A percentile compares a stretch with the other conserved stretches of the same genome.
Evolutionary conservation across 1,139 yeast genomes (phyloP).

Genomic region (Pichia sp.): DNA sequence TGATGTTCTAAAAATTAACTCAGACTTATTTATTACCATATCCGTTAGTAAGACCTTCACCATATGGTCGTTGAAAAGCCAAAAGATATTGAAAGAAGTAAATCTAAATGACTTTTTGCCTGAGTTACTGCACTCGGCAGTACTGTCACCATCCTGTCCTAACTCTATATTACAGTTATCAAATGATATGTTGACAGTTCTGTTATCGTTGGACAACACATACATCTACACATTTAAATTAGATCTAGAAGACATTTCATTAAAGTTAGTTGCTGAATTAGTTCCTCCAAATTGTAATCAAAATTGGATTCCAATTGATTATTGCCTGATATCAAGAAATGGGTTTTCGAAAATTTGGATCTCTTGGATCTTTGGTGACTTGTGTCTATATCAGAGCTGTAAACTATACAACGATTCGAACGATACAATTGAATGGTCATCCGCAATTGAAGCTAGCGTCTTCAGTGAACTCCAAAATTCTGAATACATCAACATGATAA

Average conservation of each 20-base stretch:
- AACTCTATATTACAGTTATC: constrained; percentile 17
- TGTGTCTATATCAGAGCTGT: constrained; percentile 20
- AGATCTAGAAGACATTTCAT: constrained; percentile 9
- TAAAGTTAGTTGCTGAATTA: constrained; percentile 5
- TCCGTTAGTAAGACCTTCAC: constrained; percentile 48
- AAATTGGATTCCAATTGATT: constrained; percentile 18
- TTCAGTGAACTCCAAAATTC: constrained; percentile 10
- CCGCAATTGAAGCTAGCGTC: neutral
- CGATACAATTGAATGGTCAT: constrained; percentile 8
- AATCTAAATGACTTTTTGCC: constrained; percentile 30
- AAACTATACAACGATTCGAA: constrained; percentile 9
- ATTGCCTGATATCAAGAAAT: neutral
- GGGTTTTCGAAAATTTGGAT: constrained; percentile 19
- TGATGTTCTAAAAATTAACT: constrained; percentile 25
- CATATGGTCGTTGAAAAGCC: constrained; percentile 50
- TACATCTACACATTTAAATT: constrained; percentile 36
- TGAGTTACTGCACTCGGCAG: constrained; percentile 17
- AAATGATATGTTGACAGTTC: constrained; percentile 19
- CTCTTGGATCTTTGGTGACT: constrained; percentile 23
- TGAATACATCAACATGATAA: constrained; percentile 15
- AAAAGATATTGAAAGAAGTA: constrained; percentile 34
- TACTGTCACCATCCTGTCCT: constrained; percentile 22
- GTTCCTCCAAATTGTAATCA: constrained; percentile 16
- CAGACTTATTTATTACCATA: constrained; percentile 33
- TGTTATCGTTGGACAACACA: constrained; percentile 43